Evolutionary conservation across 148 eudicot species (phyloP).

Genomic region (Vaccinium macrocarpon): DNA sequence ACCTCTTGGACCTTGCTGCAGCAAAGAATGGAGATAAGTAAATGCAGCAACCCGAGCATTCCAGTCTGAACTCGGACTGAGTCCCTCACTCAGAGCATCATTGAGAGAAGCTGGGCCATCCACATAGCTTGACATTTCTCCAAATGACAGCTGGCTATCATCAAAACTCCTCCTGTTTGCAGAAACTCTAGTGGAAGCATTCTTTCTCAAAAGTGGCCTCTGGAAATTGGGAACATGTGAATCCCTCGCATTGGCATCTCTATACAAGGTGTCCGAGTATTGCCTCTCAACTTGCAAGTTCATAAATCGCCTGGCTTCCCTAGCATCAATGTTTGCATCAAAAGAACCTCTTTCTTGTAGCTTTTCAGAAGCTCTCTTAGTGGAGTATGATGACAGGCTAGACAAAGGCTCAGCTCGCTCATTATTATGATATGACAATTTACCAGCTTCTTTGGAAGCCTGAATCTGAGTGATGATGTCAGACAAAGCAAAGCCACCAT

Average conservation of each 20-base stretch:
- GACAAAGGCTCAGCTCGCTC: slow-evolving; percentile 55
- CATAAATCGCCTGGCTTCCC: slow-evolving; percentile 65
- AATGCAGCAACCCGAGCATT: slow-evolving; percentile 95
- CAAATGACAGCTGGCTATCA: slow-evolving; percentile 66
- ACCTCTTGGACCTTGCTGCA: slow-evolving; percentile 87
- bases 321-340: slow-evolving; percentile 54
- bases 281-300: slow-evolving; percentile 69
- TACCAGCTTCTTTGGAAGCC: slow-evolving; percentile 74
- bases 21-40: slow-evolving; percentile 71
- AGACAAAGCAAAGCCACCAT: slow-evolving; percentile 66
- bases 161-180: slow-evolving; percentile 92
- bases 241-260: slow-evolving; percentile 50
- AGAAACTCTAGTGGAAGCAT: slow-evolving; percentile 67
- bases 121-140: slow-evolving; percentile 68
- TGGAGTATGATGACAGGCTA: slow-evolving; percentile 49
- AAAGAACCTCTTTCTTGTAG: slow-evolving; percentile 58
- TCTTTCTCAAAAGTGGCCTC: slow-evolving; percentile 81
- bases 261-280: slow-evolving; percentile 57
- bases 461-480: slow-evolving; percentile 78
- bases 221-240: slow-evolving; percentile 76
- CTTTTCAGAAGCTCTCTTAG: slow-evolving; percentile 68
- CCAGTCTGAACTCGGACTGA: slow-evolving; percentile 88
- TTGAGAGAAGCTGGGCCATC: slow-evolving; percentile 86
- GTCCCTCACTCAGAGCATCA: slow-evolving; percentile 91
- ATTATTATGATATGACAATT: slow-evolving; percentile 50